Evolutionary conservation across 139 green algal genomes (phyloP).

Genomic region (Trebouxia sp.): DNA sequence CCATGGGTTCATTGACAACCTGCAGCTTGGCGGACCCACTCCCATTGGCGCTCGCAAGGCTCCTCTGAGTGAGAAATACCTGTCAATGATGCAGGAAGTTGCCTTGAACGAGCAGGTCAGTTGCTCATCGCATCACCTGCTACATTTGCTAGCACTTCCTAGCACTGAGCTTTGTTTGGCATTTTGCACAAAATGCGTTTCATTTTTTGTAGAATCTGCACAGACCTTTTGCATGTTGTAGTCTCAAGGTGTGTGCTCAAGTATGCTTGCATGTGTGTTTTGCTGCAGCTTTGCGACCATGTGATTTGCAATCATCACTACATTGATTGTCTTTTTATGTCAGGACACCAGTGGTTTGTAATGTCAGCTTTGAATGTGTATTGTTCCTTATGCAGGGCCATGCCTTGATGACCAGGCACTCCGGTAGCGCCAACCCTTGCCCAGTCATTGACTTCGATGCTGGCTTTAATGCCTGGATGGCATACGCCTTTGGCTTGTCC

Average conservation of each 20-base stretch:
- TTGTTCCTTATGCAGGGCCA: slow-evolving; percentile 34
- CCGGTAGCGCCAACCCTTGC: slow-evolving; percentile 31
- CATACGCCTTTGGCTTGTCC: slow-evolving; percentile 27
- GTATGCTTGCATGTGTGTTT: no score
- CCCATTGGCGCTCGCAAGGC: slow-evolving; percentile 45
- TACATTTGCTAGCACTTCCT: no score
- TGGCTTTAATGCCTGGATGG: slow-evolving; percentile 36
- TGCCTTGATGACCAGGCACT: slow-evolving; percentile 30
- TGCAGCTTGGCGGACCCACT: slow-evolving; percentile 25
- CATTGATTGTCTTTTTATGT: no score
- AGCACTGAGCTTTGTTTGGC: no score
- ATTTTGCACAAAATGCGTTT: no score
- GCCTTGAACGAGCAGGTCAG: slow-evolving; percentile 41
- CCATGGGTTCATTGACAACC: slow-evolving; percentile 18
- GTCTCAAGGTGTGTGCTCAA: no score
- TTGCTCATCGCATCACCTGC: no score
- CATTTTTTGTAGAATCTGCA: no score
- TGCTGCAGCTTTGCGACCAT: no score
- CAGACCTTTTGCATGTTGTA: no score
- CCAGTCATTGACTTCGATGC: slow-evolving; percentile 30
- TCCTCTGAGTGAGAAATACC: slow-evolving; percentile 34
- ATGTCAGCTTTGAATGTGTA: neutral
- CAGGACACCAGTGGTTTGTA: no score
- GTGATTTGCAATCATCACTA: no score
- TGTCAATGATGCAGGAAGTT: slow-evolving; percentile 42